Percentiles rank a stretch among this genome's conserved stretches.
These are phyloP conservation scores for Termitomyces sp. DNA, from an alignment of 768 basidiomycete species.

Conservation along the genomic window DNA sequence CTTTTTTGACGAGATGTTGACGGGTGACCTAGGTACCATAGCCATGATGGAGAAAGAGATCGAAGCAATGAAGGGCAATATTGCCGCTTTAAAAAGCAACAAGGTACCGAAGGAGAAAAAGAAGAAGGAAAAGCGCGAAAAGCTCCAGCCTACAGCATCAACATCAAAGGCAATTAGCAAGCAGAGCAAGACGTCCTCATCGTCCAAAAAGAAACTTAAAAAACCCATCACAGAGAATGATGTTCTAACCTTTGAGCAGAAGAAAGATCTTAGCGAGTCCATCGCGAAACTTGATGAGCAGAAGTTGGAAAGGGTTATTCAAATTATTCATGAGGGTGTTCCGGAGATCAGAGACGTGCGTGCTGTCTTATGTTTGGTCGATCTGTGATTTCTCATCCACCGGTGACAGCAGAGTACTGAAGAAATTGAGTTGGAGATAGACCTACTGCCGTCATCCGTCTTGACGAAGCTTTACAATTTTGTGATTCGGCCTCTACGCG, in stretches of 20 bases:
- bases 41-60: slow-evolving; percentile 79
- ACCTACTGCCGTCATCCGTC: slow-evolving; percentile 79
- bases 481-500: slow-evolving; percentile 76
- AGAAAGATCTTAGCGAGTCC: slow-evolving; percentile 96
- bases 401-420: slow-evolving; percentile 68
- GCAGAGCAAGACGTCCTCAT: slow-evolving; percentile 34
- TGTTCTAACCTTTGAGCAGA: slow-evolving; percentile 89
- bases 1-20: slow-evolving; percentile 14
- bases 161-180: slow-evolving; percentile 58
- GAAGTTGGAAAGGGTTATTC: slow-evolving; percentile 85
- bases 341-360: slow-evolving; percentile 92
- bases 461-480: slow-evolving; percentile 94
- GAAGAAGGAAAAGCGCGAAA: slow-evolving; percentile 60
- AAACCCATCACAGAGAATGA: slow-evolving; percentile 73
- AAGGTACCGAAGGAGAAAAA: slow-evolving; percentile 62
- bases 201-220: slow-evolving; percentile 58
- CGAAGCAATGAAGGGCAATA: slow-evolving; percentile 66
- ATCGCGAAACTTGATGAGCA: slow-evolving; percentile 81
- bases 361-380: slow-evolving; percentile 9
- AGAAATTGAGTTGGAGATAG: slow-evolving; percentile 99
- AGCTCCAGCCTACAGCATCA: slow-evolving; percentile 48
- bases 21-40: slow-evolving; percentile 52
- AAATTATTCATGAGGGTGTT: slow-evolving; percentile 91
- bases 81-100: slow-evolving; percentile 55
- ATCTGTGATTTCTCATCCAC: slow-evolving; percentile 10